A percentile compares a stretch with the other conserved stretches of the same genome.
These are phyloP conservation scores for Bisporella sp. DNA, from an alignment of 2,329 filamentous ascomycete genomes.

Conservation along the genomic window DNA sequence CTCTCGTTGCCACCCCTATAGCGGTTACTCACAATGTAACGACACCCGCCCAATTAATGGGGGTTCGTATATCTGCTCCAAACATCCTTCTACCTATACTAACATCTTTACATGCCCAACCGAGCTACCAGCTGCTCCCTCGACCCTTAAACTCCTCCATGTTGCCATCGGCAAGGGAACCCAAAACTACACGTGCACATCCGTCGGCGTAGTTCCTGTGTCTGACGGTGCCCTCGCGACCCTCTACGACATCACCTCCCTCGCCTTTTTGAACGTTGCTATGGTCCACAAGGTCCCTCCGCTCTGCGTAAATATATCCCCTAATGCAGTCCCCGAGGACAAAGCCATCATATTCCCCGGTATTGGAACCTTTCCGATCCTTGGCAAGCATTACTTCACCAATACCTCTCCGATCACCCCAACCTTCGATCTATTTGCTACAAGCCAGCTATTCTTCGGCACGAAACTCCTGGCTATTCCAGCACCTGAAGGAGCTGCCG, in stretches of 20 bases:
- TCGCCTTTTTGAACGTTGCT: constrained; percentile 12
- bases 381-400: constrained; percentile 26
- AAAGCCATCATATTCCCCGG: constrained; percentile 1
- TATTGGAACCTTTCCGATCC: constrained; percentile 2
- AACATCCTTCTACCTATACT: no score
- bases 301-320: constrained; percentile 12
- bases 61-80: no score
- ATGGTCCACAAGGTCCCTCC: constrained; percentile 15
- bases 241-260: constrained; percentile 24
- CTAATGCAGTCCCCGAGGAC: constrained; percentile 2
- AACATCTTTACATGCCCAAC: constrained; percentile 18
- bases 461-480: not conserved
- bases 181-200: constrained; percentile 27
- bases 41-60: no score
- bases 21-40: no score
- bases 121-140: constrained; percentile 18
- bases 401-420: constrained; percentile 16
- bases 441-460: no score
- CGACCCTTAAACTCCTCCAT: constrained; percentile 22
- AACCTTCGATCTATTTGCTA: constrained; percentile 25
- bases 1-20: no score
- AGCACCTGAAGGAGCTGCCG: not conserved
- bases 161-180: constrained; percentile 25
- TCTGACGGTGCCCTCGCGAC: constrained; percentile 25
- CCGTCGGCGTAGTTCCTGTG: constrained; percentile 10